Conservation (phyloP, 2,329 filamentous ascomycete species). For the Xylariomycetidae sp. region DNA sequence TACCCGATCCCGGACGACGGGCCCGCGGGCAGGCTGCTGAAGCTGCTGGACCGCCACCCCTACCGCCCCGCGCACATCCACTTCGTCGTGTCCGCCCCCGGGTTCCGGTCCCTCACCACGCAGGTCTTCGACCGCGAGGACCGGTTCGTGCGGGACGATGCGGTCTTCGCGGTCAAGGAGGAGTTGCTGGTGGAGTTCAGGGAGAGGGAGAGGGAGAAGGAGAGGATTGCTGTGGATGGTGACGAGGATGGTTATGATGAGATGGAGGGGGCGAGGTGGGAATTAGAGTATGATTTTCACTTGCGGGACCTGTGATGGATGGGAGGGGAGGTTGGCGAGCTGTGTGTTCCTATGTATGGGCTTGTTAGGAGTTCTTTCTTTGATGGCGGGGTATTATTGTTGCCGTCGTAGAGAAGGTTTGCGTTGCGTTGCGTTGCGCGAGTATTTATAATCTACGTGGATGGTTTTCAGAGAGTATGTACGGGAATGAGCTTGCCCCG, state of each 20-base stretch:
- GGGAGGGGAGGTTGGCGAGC: no score
- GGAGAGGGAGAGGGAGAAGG: constrained; percentile 27
- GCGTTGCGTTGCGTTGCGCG: no score
- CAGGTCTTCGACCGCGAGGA: constrained; percentile 71
- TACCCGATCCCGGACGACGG: constrained; percentile 49
- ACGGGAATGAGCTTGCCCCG: no score
- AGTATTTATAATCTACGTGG: no score
- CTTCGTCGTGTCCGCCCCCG: constrained; percentile 41
- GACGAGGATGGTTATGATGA: constrained; percentile 41
- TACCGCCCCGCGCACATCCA: constrained; percentile 58
- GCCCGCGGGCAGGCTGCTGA: constrained; percentile 47
- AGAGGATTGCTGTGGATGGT: no score
- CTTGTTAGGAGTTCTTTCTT: no score
- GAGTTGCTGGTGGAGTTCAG: constrained; percentile 41
- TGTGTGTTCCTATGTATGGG: no score
- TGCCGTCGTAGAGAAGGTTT: no score
- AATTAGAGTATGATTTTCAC: constrained; percentile 58
- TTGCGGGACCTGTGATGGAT: constrained; percentile 28
- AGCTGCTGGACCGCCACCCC: constrained; percentile 50
- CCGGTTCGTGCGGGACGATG: constrained; percentile 52
- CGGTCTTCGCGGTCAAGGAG: constrained; percentile 51
- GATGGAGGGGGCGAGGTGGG: constrained; percentile 48
- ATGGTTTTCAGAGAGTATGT: no score
- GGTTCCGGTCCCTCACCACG: constrained; percentile 52
- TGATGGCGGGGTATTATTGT: no score